Percentiles rank a stretch among this genome's conserved stretches.
phyloP scores from a whole-genome alignment of 2,329 filamentous ascomycete genomes.

The Pezicula neosporulosa region DNA sequence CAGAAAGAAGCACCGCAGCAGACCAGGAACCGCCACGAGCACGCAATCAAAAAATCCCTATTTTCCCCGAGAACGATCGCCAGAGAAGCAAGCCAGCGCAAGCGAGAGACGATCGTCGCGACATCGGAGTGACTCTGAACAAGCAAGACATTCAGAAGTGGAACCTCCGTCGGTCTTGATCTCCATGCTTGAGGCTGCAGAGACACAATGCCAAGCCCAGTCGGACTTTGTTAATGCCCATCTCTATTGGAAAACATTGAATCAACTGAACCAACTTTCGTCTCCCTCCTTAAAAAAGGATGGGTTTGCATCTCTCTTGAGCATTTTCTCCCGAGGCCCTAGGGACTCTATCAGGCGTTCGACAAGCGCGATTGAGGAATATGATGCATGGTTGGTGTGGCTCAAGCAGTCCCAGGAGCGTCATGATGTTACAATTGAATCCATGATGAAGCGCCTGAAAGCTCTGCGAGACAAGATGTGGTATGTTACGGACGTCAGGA shows the following conservation, averaged over 20 bases:
- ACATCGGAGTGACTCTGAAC: conserved; percentile 19
- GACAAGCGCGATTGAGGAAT: conserved; percentile 71
- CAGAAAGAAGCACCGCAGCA: conserved; percentile 57
- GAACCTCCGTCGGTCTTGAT: conserved; percentile 53
- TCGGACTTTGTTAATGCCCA: conserved; percentile 83
- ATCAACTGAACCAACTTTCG: conserved; percentile 63
- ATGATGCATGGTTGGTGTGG: conserved; percentile 79
- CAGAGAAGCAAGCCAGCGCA: conserved; percentile 11
- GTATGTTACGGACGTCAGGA: conserved; percentile 92
- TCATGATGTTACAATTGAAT: conserved; percentile 69
- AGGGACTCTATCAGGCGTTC: conserved; percentile 67
- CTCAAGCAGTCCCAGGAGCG: conserved; percentile 79
- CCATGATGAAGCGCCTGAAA: conserved; percentile 70
- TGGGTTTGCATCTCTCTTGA: conserved; percentile 67
- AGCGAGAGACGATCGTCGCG: conserved; percentile 12
- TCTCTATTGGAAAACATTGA: conserved; percentile 79
- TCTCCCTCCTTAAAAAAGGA: conserved; percentile 61
- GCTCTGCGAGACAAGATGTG: conserved; percentile 95
- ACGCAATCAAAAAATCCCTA: conserved; percentile 59
- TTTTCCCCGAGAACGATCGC: conserved; percentile 27
- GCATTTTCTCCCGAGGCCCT: conserved; percentile 71
- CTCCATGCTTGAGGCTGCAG: conserved; percentile 73
- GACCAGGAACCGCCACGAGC: conserved; percentile 42
- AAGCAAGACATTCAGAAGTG: conserved; percentile 35
- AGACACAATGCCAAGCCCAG: conserved; percentile 71